A percentile compares a stretch with the other conserved stretches of the same genome.
These are phyloP conservation scores for Naematelia encephala DNA, from an alignment of 768 basidiomycete genomes.

Conservation along the genomic window DNA sequence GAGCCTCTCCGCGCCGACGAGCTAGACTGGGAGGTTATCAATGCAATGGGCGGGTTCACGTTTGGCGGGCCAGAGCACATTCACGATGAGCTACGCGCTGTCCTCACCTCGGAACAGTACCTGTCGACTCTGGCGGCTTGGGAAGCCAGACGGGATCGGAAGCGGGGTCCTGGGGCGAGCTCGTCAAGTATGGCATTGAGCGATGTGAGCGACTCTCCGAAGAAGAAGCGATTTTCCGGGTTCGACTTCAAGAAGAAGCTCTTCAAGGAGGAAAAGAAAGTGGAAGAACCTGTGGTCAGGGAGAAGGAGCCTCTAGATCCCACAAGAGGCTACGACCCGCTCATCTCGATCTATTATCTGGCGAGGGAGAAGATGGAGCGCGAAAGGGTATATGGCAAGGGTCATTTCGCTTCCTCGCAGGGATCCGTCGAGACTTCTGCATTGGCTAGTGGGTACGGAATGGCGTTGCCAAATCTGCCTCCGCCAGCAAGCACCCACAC, in stretches of 20 bases:
- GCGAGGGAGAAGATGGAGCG: constrained; percentile 93
- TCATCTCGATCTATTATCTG: constrained; percentile 94
- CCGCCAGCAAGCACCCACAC: constrained; percentile 51
- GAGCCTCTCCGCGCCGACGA: constrained; percentile 86
- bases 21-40: constrained; percentile 78
- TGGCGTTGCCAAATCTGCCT: constrained; percentile 47
- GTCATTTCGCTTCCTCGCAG: constrained; percentile 90
- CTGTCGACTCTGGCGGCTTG: constrained; percentile 67
- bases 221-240: constrained; percentile 78
- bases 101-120: constrained; percentile 78
- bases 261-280: constrained; percentile 55
- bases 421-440: constrained; percentile 52
- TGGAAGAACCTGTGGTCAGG: constrained; percentile 30
- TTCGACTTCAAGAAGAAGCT: constrained; percentile 90
- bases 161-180: constrained; percentile 19
- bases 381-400: constrained; percentile 87
- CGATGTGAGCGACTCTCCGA: constrained; percentile 52
- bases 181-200: constrained; percentile 31
- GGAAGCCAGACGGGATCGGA: constrained; percentile 58
- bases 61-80: constrained; percentile 88
- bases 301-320: constrained; percentile 62
- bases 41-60: constrained; percentile 93
- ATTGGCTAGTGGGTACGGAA: constrained; percentile 22
- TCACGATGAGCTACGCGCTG: constrained; percentile 64
- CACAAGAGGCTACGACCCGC: constrained; percentile 86